A percentile compares a stretch with the other conserved stretches of the same genome.
phyloP scores from a whole-genome alignment of 2,329 filamentous ascomycete species.

The Alternaria sp. region DNA sequence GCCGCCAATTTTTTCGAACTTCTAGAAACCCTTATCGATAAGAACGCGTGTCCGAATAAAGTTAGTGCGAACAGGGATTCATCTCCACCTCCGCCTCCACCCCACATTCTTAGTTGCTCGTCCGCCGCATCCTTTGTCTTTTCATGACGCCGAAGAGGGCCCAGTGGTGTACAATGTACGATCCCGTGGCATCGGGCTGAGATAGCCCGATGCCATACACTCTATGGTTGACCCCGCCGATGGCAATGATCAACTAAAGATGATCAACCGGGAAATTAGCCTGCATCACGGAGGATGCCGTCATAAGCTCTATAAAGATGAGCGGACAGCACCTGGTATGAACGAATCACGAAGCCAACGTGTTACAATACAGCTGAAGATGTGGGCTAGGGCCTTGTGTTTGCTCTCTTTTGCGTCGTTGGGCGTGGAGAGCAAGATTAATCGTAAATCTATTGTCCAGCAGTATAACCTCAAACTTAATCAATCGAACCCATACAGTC shows the following conservation, averaged over 20 bases:
- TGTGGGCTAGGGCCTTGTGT: conserved; percentile 11
- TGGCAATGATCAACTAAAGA: conserved; percentile 15
- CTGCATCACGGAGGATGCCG: conserved; percentile 19
- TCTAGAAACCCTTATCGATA: conserved; percentile 37
- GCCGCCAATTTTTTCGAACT: conserved; percentile 29
- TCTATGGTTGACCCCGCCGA: conserved; percentile 33
- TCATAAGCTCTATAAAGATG: conserved; percentile 13
- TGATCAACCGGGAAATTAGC: conserved; percentile 38
- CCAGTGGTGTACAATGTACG: neutral
- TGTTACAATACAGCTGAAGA: conserved; percentile 11
- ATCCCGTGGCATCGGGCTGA: neutral
- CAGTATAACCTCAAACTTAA: conserved; percentile 60
- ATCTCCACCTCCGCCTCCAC: neutral
- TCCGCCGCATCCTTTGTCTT: neutral
- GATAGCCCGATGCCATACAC: conserved; percentile 11
- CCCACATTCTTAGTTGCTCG: neutral
- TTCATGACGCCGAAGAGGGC: neutral
- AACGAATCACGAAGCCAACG: conserved; percentile 9
- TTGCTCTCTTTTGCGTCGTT: conserved; percentile 8
- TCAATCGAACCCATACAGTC: conserved; percentile 60
- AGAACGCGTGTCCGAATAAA: conserved; percentile 4
- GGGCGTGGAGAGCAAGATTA: conserved; percentile 29
- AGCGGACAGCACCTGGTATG: neutral
- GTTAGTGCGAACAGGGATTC: neutral
- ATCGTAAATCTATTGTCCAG: conserved; percentile 42